Conservation (phyloP, 1,284 basidiomycete species). For the Stereum hirsutum region DNA sequence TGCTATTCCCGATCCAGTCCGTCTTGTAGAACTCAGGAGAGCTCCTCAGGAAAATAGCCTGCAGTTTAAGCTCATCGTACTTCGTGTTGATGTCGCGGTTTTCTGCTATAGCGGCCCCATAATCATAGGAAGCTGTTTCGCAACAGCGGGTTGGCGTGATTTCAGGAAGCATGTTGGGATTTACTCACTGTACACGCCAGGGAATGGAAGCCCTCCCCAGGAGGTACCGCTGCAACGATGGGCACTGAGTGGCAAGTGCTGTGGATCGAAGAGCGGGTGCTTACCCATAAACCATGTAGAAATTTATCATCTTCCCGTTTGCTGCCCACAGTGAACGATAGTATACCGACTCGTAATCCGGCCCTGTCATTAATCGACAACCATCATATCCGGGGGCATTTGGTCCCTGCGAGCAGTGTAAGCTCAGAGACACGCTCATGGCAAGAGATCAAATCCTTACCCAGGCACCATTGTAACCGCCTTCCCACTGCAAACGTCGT, state of each 20-base stretch:
- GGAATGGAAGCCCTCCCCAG: conserved; percentile 71
- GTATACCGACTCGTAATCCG: conserved; percentile 68
- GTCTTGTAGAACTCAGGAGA: conserved; percentile 73
- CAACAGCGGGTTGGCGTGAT: neutral
- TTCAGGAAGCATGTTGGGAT: neutral
- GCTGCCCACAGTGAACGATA: conserved; percentile 67
- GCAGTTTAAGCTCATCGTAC: conserved; percentile 65
- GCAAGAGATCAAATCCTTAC: no score
- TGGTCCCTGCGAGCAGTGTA: conserved; percentile 67
- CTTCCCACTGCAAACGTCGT: conserved; percentile 43
- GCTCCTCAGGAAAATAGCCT: conserved; percentile 67
- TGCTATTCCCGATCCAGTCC: conserved; percentile 57
- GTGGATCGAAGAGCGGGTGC: conserved; percentile 8
- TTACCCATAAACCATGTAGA: conserved; percentile 75
- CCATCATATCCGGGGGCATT: conserved; percentile 46
- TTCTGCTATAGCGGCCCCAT: conserved; percentile 60
- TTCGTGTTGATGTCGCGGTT: conserved; percentile 58
- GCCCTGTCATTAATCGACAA: conserved; percentile 50
- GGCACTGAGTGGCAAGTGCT: conserved; percentile 2
- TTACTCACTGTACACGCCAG: conserved; percentile 43
- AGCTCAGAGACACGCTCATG: no score
- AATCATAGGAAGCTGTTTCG: conserved; percentile 49
- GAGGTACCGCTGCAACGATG: conserved; percentile 51
- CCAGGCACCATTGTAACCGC: conserved; percentile 69
- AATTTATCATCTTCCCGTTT: conserved; percentile 69